phyloP scores from a whole-genome alignment of 768 basidiomycete genomes.

The Gloeopeniophorella convolvens region DNA sequence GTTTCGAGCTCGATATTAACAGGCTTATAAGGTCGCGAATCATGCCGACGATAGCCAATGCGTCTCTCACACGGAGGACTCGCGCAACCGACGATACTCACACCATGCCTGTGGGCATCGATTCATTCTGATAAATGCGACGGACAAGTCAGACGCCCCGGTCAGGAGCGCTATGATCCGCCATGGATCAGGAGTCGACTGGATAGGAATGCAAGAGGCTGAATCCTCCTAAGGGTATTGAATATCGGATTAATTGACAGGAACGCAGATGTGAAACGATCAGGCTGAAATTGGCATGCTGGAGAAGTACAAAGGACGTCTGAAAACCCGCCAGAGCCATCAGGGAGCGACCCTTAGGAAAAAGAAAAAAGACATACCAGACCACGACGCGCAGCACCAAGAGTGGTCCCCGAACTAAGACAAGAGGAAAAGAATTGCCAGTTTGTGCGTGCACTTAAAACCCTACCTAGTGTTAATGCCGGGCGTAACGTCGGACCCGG shows the following conservation, averaged over 20 bases:
- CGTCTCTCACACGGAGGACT: background rate
- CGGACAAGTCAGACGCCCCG: slow-evolving; percentile 7
- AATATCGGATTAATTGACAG: background rate
- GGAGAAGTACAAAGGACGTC: slow-evolving; percentile 1
- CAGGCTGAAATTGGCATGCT: slow-evolving; percentile 1
- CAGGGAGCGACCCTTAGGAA: background rate
- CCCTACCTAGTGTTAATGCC: slow-evolving; percentile 15
- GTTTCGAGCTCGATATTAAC: background rate
- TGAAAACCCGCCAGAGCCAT: background rate
- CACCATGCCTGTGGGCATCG: background rate
- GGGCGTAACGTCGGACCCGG: slow-evolving; percentile 14
- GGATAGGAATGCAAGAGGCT: background rate
- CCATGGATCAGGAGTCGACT: slow-evolving; percentile 3
- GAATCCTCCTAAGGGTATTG: slow-evolving; percentile 18
- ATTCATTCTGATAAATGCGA: slow-evolving; percentile 5
- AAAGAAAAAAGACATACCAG: slow-evolving; percentile 5
- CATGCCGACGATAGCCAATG: background rate
- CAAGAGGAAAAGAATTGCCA: slow-evolving; percentile 10
- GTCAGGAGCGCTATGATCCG: background rate
- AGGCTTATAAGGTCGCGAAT: slow-evolving; percentile 10
- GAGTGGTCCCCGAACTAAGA: background rate
- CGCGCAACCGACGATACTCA: slow-evolving; percentile 3
- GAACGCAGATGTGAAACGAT: slow-evolving; percentile 10
- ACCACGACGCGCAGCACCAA: slow-evolving; percentile 9
- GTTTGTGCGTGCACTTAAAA: slow-evolving; percentile 5